Conservation (phyloP, 169 alveolate species). For the Plasmodium yoelii region DNA sequence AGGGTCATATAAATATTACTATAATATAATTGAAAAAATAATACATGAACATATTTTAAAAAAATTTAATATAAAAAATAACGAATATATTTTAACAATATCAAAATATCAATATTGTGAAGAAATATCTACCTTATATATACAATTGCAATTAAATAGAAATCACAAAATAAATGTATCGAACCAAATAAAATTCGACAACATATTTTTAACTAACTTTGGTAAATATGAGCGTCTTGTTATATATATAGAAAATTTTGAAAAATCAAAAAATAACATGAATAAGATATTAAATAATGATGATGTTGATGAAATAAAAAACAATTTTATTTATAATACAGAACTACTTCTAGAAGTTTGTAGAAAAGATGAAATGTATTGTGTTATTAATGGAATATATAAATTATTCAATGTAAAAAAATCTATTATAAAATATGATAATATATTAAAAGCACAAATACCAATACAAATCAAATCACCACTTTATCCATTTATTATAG, state of each 20-base stretch:
- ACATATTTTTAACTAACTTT: not conserved
- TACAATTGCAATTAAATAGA: not conserved
- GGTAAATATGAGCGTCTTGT: not conserved
- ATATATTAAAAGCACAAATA: conserved; percentile 75
- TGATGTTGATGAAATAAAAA: not conserved
- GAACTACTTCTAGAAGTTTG: conserved; percentile 80
- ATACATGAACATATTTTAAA: not conserved
- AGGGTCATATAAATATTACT: conserved; percentile 41
- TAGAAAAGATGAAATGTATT: conserved; percentile 91
- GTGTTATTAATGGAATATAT: conserved; percentile 87
- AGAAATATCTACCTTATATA: not conserved
- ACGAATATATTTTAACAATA: conserved; percentile 6
- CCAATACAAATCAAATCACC: conserved; percentile 76
- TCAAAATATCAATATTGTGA: conserved; percentile 5
- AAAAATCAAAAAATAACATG: not conserved
- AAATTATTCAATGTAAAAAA: conserved; percentile 81
- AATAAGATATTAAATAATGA: not conserved
- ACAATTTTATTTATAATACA: not conserved
- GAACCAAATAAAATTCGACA: not conserved
- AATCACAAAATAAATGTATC: conserved; percentile 17
- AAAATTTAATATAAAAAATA: not conserved
- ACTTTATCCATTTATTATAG: conserved; percentile 87
- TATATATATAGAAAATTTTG: not conserved
- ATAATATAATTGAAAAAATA: conserved; percentile 11
- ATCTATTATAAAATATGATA: conserved; percentile 84